Evolutionary conservation across 352 stramenopile species (phyloP).

Genomic region (Phytophthora syringae): DNA sequence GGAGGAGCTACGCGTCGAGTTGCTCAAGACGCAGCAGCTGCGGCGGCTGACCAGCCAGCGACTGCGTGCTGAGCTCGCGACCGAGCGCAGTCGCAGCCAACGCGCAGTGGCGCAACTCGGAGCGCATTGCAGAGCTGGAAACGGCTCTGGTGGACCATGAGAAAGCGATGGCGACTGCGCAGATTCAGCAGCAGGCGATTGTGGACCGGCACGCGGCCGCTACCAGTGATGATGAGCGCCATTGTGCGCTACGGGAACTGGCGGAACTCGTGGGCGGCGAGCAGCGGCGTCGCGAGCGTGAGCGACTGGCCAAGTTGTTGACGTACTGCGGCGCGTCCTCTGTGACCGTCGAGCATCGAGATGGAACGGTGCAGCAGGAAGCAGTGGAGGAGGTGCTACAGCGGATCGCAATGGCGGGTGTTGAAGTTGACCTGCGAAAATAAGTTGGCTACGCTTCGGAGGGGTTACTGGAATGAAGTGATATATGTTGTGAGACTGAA

Average conservation of each 20-base stretch:
- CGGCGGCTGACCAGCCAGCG: constrained; percentile 53
- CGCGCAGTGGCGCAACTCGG: constrained; percentile 47
- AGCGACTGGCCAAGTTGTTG: constrained; percentile 53
- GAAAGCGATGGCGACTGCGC: constrained; percentile 13
- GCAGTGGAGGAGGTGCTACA: constrained; percentile 13
- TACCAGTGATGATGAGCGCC: constrained; percentile 26
- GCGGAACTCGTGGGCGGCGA: constrained; percentile 33
- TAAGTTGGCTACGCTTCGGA: not conserved
- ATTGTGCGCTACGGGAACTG: constrained; percentile 34
- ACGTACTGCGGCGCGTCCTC: constrained; percentile 73
- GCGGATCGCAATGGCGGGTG: constrained; percentile 3
- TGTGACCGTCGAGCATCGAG: constrained; percentile 51
- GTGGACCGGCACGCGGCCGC: constrained; percentile 40
- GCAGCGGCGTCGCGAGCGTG: constrained; percentile 40
- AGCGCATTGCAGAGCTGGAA: constrained; percentile 52
- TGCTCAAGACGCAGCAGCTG: constrained; percentile 51
- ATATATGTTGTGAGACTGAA: not conserved
- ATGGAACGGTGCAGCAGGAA: constrained; percentile 32
- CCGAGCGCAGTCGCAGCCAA: constrained; percentile 55
- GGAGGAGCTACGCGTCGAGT: constrained; percentile 63
- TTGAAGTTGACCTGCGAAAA: constrained; percentile 6
- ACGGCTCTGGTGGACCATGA: constrained; percentile 42
- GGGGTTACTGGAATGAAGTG: not conserved
- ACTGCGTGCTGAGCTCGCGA: constrained; percentile 54
- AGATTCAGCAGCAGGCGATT: constrained; percentile 50